Percentiles rank a stretch among this genome's conserved stretches.
These are phyloP conservation scores for Cynanchum wilfordii DNA, from an alignment of 257 asterid genomes.

Conservation along the genomic window DNA sequence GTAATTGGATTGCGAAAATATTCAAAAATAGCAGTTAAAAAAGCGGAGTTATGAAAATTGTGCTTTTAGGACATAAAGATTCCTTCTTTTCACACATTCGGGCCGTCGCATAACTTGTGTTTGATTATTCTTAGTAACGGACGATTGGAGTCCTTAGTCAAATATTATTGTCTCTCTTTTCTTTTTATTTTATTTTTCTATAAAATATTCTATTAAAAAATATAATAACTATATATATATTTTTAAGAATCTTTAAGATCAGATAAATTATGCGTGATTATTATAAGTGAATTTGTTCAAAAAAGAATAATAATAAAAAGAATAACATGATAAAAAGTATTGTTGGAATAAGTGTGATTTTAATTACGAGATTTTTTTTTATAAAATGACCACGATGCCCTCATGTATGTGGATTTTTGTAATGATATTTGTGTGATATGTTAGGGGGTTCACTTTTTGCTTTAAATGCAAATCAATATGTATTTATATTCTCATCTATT, in stretches of 20 bases:
- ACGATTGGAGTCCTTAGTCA: background rate
- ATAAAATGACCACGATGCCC: background rate
- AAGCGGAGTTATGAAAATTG: background rate
- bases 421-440: conserved; percentile 13
- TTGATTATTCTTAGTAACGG: background rate
- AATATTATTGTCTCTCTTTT: background rate
- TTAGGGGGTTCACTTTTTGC: conserved; percentile 9
- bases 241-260: background rate
- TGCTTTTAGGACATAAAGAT: conserved; percentile 19
- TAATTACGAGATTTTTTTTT: background rate
- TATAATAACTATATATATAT: too few relatives aligned
- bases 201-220: background rate
- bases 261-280: background rate
- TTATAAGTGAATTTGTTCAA: background rate
- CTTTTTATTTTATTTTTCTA: background rate
- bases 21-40: conserved; percentile 6
- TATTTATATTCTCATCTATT: too few relatives aligned
- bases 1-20: conserved; percentile 21
- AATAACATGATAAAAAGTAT: background rate
- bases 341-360: background rate
- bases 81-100: conserved; percentile 37
- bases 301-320: background rate
- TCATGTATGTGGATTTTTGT: conserved; percentile 7
- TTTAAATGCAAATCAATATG: conserved; percentile 4
- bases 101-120: conserved; percentile 37